Percentiles rank a stretch among this genome's conserved stretches.
These are phyloP conservation scores for Noccaea bulbosa DNA, from an alignment of 345 rosid species.

Conservation along the genomic window DNA sequence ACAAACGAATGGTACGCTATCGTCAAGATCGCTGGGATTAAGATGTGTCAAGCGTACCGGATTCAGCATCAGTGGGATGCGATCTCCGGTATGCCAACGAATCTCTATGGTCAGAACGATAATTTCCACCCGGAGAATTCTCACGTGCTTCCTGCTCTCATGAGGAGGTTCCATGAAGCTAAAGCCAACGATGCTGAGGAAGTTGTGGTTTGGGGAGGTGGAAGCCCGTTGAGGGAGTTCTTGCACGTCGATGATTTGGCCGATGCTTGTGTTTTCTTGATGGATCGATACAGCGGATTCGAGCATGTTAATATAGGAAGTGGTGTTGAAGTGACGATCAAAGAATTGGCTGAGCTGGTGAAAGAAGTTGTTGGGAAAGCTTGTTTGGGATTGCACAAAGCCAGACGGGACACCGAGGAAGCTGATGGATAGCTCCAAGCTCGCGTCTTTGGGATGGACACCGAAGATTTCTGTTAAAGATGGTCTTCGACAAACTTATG, in stretches of 20 bases:
- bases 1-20: slow-evolving; percentile 96
- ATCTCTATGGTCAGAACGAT: slow-evolving; percentile 84
- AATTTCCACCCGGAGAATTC: slow-evolving; percentile 94
- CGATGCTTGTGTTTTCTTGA: slow-evolving; percentile 78
- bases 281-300: slow-evolving; percentile 75
- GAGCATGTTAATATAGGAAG: slow-evolving; percentile 94
- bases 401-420: slow-evolving; percentile 97
- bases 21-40: slow-evolving; percentile 91
- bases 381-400: slow-evolving; percentile 82
- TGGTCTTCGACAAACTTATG: slow-evolving; percentile 82
- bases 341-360: slow-evolving; percentile 89
- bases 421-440: slow-evolving; percentile 91
- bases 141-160: slow-evolving; percentile 89
- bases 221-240: slow-evolving; percentile 93
- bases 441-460: slow-evolving; percentile 75
- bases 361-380: slow-evolving; percentile 93
- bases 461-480: slow-evolving; percentile 73
- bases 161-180: slow-evolving; percentile 88
- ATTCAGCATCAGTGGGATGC: slow-evolving; percentile 82
- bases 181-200: slow-evolving; percentile 67
- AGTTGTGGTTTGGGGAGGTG: slow-evolving; percentile 98
- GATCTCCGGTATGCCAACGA: slow-evolving; percentile 93
- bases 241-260: slow-evolving; percentile 97
- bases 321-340: slow-evolving; percentile 87
- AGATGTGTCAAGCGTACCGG: slow-evolving; percentile 93